Percentiles rank a stretch among this genome's conserved stretches.
Evolutionary conservation across 1,284 basidiomycete genomes (phyloP).

Genomic region (Microbotryum saponariae): DNA sequence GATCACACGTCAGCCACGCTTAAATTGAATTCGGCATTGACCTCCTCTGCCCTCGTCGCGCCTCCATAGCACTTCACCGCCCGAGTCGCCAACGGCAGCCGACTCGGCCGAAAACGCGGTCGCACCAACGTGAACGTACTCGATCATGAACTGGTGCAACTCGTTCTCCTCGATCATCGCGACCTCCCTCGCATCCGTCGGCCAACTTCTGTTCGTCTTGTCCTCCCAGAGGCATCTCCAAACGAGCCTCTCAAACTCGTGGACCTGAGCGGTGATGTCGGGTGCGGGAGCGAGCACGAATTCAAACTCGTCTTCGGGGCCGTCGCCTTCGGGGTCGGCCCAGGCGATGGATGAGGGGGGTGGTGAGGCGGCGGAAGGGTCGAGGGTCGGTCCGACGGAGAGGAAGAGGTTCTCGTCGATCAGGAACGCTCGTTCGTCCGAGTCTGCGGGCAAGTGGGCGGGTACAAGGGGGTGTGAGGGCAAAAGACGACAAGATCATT

Average conservation of each 20-base stretch:
- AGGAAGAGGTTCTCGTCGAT: conserved; percentile 83
- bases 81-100: background rate
- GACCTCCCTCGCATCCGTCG: conserved; percentile 14
- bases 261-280: conserved; percentile 31
- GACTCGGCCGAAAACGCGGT: background rate
- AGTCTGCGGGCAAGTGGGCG: conserved; percentile 3
- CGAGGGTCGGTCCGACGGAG: conserved; percentile 58
- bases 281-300: conserved; percentile 24
- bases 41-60: background rate
- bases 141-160: conserved; percentile 28
- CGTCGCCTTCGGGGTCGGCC: conserved; percentile 60
- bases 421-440: conserved; percentile 79
- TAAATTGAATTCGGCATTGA: background rate
- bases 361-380: conserved; percentile 48
- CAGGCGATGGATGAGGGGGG: conserved; percentile 68
- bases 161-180: conserved; percentile 11
- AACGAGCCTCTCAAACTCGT: conserved; percentile 40
- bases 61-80: background rate
- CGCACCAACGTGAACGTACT: conserved; percentile 16
- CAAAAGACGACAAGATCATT: background rate
- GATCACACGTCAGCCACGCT: background rate
- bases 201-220: conserved; percentile 27
- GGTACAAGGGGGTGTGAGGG: background rate
- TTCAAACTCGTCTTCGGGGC: conserved; percentile 53
- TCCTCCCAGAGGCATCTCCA: conserved; percentile 39